These are phyloP conservation scores for Pseudophaeomoniella oleicola DNA, from an alignment of 2,329 filamentous ascomycete genomes.

Conservation along the genomic window DNA sequence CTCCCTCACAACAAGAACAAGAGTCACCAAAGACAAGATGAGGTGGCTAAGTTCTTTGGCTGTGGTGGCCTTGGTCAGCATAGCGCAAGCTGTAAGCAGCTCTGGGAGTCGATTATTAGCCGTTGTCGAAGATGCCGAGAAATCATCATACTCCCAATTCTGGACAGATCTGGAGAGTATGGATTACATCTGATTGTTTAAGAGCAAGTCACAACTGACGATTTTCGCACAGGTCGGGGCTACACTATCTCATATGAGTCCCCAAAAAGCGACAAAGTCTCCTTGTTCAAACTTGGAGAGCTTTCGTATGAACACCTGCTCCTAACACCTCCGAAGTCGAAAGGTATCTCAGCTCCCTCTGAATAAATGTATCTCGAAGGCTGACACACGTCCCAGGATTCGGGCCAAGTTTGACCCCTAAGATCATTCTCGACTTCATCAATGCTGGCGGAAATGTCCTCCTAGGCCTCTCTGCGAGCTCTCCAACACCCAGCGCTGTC, in stretches of 20 bases:
- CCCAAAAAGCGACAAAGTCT: constrained; percentile 62
- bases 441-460: constrained; percentile 87
- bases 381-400: constrained; percentile 45
- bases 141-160: constrained; percentile 70
- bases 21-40: constrained; percentile 42
- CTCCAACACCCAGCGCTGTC: constrained; percentile 56
- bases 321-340: constrained; percentile 76
- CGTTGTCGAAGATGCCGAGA: constrained; percentile 72
- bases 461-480: constrained; percentile 61
- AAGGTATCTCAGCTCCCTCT: constrained; percentile 46
- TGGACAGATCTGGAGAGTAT: constrained; percentile 33
- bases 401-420: constrained; percentile 75
- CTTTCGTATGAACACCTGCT: constrained; percentile 82
- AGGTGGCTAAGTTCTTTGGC: constrained; percentile 59
- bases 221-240: constrained; percentile 50
- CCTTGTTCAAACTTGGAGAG: constrained; percentile 74
- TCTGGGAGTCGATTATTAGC: constrained; percentile 70
- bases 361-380: constrained; percentile 6
- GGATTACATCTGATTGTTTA: constrained; percentile 3
- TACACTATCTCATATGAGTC: constrained; percentile 71
- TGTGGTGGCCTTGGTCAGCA: constrained; percentile 49
- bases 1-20: constrained; percentile 5
- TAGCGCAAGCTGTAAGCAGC: constrained; percentile 63
- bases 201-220: constrained; percentile 1
- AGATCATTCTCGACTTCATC: constrained; percentile 76